phyloP scores from a whole-genome alignment of 1,284 basidiomycete genomes.

The Megacollybia platyphylla region DNA sequence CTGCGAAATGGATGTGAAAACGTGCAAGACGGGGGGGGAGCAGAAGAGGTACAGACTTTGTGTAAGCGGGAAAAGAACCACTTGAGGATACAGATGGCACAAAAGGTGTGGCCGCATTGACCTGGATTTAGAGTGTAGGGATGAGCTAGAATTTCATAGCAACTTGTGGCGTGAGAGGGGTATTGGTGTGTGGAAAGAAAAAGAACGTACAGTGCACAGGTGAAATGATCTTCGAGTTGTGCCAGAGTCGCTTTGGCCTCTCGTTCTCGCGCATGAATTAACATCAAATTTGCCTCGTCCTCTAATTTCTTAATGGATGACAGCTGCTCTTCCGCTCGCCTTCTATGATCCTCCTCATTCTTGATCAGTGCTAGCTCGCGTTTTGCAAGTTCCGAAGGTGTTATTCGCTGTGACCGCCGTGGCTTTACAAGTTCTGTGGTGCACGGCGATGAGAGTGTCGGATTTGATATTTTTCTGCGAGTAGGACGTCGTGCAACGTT shows the following conservation, averaged over 20 bases:
- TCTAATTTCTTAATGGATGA: background rate
- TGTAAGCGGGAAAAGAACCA: conserved; percentile 58
- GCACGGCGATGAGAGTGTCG: background rate
- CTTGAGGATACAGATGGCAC: conserved; percentile 47
- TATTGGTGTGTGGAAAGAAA: background rate
- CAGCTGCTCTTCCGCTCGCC: background rate
- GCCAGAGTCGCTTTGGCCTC: conserved; percentile 26
- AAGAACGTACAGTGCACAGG: conserved; percentile 33
- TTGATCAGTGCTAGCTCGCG: background rate
- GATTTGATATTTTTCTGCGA: background rate
- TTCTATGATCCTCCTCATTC: background rate
- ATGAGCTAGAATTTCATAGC: conserved; percentile 37
- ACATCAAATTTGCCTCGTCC: background rate
- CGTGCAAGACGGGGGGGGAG: background rate
- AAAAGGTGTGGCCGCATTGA: conserved; percentile 54
- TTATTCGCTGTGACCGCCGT: background rate
- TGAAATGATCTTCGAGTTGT: conserved; percentile 47
- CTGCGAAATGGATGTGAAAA: no score
- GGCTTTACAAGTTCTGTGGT: background rate
- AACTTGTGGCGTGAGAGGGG: conserved; percentile 14
- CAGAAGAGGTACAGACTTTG: conserved; percentile 12
- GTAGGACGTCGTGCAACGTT: background rate
- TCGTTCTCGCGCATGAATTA: conserved; percentile 13
- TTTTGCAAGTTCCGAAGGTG: background rate
- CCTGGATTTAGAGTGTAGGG: conserved; percentile 44